Evolutionary conservation across 441 rosid genomes (phyloP).

Genomic region (Eruca vesicaria): DNA sequence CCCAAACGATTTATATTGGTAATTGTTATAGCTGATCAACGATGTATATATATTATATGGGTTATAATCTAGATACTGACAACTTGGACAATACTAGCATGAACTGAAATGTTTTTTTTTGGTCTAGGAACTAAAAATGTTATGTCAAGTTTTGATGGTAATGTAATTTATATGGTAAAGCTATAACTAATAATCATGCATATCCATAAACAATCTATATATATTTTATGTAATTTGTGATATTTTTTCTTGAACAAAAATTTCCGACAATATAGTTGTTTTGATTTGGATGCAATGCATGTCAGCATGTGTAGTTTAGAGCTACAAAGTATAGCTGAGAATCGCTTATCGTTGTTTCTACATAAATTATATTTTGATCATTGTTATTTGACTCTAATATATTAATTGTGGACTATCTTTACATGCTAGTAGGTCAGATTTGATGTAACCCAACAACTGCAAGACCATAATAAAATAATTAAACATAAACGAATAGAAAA

Average conservation of each 20-base stretch:
- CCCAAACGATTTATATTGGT: not conserved
- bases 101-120: not conserved
- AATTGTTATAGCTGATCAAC: not conserved
- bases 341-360: not conserved
- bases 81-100: not conserved
- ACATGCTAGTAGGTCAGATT: constrained; percentile 10
- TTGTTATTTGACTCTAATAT: not conserved
- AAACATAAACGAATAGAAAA: not conserved
- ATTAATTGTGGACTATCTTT: not conserved
- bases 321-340: constrained; percentile 10
- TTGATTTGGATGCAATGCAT: constrained; percentile 24
- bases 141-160: not conserved
- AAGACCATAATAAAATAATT: constrained; percentile 7
- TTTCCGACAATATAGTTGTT: constrained; percentile 7
- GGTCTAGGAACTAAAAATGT: not conserved
- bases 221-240: not conserved
- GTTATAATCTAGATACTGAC: too few species aligned
- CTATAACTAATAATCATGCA: not conserved
- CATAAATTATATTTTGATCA: not conserved
- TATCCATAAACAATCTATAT: too few species aligned
- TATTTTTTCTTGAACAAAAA: not conserved
- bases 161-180: not conserved
- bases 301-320: not conserved
- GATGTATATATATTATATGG: not conserved
- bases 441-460: constrained; percentile 35